Evolutionary conservation across 495 filamentous ascomycete species (phyloP).

Genomic region (Daldinia bambusicola): DNA sequence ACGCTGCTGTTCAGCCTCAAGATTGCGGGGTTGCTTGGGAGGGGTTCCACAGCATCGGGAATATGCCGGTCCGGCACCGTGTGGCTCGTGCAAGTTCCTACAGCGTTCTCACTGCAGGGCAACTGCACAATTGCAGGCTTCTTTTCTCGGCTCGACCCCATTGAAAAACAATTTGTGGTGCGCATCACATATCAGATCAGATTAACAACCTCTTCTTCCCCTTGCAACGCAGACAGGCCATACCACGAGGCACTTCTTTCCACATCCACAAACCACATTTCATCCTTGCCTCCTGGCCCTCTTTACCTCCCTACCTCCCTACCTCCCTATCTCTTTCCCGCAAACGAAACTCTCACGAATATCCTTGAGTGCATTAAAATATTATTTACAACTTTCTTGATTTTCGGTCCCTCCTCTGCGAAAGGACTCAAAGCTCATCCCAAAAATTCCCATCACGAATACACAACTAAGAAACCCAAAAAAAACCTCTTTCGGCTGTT

Average conservation of each 20-base stretch:
- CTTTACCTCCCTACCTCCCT: too few species aligned
- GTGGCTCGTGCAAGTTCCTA: slow-evolving; percentile 16
- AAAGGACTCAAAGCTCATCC: slow-evolving; percentile 7
- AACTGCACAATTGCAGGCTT: not conserved
- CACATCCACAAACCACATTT: slow-evolving; percentile 12
- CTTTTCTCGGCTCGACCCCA: slow-evolving; percentile 21
- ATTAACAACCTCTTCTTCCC: slow-evolving; percentile 22
- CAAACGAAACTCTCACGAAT: not conserved
- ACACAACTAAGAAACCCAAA: not conserved
- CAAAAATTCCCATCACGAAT: slow-evolving; percentile 4
- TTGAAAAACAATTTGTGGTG: slow-evolving; percentile 36
- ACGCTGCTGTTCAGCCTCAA: slow-evolving; percentile 34
- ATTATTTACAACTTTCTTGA: slow-evolving; percentile 1
- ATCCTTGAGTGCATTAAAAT: slow-evolving; percentile 1
- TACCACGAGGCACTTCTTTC: slow-evolving; percentile 19
- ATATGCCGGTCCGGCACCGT: slow-evolving; percentile 34
- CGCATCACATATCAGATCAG: slow-evolving; percentile 30
- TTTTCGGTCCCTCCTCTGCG: not conserved
- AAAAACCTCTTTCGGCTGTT: slow-evolving; percentile 1
- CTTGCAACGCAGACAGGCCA: slow-evolving; percentile 9
- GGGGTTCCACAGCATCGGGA: slow-evolving; percentile 13
- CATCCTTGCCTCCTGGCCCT: not conserved
- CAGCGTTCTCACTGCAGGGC: not conserved
- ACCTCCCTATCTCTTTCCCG: slow-evolving; percentile 2
- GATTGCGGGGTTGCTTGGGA: slow-evolving; percentile 25